Evolutionary conservation across 2,329 filamentous ascomycete genomes (phyloP).

Genomic region (Myriosclerotinia duriaeana): DNA sequence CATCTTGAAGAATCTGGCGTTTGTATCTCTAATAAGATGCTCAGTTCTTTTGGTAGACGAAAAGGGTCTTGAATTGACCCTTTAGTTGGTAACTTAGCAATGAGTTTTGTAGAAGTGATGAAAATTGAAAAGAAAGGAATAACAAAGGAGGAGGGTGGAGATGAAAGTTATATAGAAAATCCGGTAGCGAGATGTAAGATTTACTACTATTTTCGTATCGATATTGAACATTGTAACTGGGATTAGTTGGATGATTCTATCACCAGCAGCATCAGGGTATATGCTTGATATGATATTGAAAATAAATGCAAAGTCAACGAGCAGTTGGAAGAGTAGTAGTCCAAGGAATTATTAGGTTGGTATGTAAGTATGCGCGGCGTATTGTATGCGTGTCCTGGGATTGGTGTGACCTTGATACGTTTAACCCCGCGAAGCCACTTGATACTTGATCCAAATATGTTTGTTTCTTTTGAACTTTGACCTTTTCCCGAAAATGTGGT

Average conservation of each 20-base stretch:
- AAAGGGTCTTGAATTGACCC: constrained; percentile 9
- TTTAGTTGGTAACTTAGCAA: not conserved
- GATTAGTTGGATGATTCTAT: not conserved
- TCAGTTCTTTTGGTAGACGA: constrained; percentile 36
- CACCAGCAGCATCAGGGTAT: not conserved
- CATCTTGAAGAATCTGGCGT: constrained; percentile 52
- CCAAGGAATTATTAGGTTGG: not conserved
- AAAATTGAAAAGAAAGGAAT: not conserved
- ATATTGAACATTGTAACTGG: not conserved
- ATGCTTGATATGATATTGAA: not conserved
- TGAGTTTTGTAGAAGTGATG: not conserved
- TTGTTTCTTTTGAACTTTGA: too few relatives aligned
- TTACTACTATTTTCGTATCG: not conserved
- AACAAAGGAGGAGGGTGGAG: too few relatives aligned
- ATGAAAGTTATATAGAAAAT: constrained; percentile 7
- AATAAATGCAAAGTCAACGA: not conserved
- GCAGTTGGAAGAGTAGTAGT: not conserved
- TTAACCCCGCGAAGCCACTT: too few relatives aligned
- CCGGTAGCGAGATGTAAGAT: not conserved
- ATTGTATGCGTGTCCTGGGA: too few relatives aligned
- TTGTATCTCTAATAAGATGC: constrained; percentile 42
- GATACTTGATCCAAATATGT: too few relatives aligned
- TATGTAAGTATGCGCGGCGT: not conserved
- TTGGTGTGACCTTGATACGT: too few relatives aligned
- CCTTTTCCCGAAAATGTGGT: too few relatives aligned